These are phyloP conservation scores for Lathyrus sativus DNA, from an alignment of 306 rosid genomes.

Conservation along the genomic window DNA sequence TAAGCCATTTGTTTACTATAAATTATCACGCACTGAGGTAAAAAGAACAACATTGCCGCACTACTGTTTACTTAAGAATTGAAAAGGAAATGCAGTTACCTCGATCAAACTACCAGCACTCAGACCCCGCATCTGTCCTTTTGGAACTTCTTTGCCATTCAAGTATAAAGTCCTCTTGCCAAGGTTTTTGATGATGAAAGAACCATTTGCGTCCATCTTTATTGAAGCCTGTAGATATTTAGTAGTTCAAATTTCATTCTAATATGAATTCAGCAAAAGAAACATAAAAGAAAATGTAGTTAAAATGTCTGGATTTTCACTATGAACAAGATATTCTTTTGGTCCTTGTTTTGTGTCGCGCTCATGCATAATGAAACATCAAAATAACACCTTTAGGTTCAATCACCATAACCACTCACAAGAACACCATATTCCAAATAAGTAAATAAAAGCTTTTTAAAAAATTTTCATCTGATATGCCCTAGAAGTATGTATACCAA, in stretches of 20 bases:
- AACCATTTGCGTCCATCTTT: constrained; percentile 74
- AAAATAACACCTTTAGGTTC: constrained; percentile 13
- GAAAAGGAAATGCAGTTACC: constrained; percentile 54
- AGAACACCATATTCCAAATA: constrained; percentile 25
- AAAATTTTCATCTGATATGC: too few relatives aligned
- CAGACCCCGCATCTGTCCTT: constrained; percentile 56
- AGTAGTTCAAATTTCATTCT: constrained; percentile 2
- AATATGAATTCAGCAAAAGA: constrained; percentile 27
- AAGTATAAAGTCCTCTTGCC: constrained; percentile 71
- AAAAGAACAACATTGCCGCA: constrained; percentile 11
- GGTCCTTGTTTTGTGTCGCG: constrained; percentile 11
- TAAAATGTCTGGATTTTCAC: constrained; percentile 19
- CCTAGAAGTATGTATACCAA: too few relatives aligned
- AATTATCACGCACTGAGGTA: constrained; percentile 4
- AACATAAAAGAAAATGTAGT: constrained; percentile 14
- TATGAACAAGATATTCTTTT: constrained; percentile 10
- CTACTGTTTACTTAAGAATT: constrained; percentile 13
- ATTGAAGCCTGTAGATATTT: constrained; percentile 61
- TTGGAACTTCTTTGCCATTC: constrained; percentile 70
- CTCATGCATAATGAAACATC: constrained; percentile 29
- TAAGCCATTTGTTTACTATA: constrained; percentile 35
- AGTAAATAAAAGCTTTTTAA: too few relatives aligned
- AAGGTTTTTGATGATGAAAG: constrained; percentile 67
- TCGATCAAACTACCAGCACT: constrained; percentile 61
- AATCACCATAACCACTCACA: constrained; percentile 14